Conservation (phyloP, 116 monocot genomes). For the Dioscorea cayenensis region DNA sequence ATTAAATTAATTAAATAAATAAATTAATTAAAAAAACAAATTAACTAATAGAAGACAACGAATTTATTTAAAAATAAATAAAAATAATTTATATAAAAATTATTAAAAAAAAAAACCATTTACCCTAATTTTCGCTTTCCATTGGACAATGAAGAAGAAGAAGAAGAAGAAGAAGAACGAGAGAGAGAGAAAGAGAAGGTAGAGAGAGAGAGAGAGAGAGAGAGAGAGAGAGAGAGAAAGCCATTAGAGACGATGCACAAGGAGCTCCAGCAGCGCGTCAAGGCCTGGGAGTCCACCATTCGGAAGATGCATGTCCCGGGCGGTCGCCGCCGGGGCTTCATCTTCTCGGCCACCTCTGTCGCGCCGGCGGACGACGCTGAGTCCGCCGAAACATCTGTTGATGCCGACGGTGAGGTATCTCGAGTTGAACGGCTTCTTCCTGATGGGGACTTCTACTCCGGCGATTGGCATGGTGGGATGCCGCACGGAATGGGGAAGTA, state of each 20-base stretch:
- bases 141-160: no score
- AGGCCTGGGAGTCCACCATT: slow-evolving; percentile 47
- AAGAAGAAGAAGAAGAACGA: not conserved
- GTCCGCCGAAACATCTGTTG: not conserved
- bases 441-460: slow-evolving; percentile 54
- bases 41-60: not conserved
- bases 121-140: no score
- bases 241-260: slow-evolving; percentile 14
- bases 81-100: no score
- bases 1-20: not conserved
- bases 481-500: slow-evolving; percentile 56
- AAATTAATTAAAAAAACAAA: not conserved
- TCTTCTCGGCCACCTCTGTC: slow-evolving; percentile 48
- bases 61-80: no score
- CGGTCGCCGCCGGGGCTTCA: slow-evolving; percentile 44
- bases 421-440: slow-evolving; percentile 31
- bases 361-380: slow-evolving; percentile 37
- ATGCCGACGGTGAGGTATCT: not conserved
- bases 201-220: slow-evolving; percentile 2
- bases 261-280: slow-evolving; percentile 19
- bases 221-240: slow-evolving; percentile 3
- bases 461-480: slow-evolving; percentile 28
- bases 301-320: slow-evolving; percentile 20
- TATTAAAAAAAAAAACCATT: no score
- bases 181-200: not conserved